Percentiles rank a stretch among this genome's conserved stretches.
Evolutionary conservation across 768 basidiomycete species (phyloP).

Genomic region (Exsudoporus frostii): DNA sequence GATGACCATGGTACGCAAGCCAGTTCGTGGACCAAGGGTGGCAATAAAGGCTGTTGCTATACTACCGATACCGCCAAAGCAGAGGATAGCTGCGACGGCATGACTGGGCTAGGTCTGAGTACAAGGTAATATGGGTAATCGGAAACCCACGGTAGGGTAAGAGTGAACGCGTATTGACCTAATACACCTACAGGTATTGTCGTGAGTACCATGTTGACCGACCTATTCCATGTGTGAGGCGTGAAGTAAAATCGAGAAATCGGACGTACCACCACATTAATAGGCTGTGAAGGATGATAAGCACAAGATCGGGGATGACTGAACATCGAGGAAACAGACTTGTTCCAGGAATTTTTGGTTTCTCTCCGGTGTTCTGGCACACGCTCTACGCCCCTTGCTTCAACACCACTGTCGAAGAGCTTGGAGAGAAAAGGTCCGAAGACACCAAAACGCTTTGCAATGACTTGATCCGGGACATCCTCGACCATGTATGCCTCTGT

Average conservation of each 20-base stretch:
- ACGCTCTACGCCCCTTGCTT: too few relatives aligned
- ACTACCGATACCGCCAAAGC: constrained; percentile 45
- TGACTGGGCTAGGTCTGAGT: constrained; percentile 30
- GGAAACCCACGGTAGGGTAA: constrained; percentile 42
- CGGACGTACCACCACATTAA: constrained; percentile 44
- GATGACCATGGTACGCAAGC: constrained; percentile 54
- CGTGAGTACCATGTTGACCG: constrained; percentile 46
- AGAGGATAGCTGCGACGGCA: constrained; percentile 42
- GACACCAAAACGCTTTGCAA: constrained; percentile 29
- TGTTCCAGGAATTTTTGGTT: constrained; percentile 43
- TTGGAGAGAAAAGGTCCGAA: constrained; percentile 33
- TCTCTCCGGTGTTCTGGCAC: constrained; percentile 44
- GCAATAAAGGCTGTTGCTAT: constrained; percentile 48
- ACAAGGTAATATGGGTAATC: neutral
- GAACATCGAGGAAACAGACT: constrained; percentile 26
- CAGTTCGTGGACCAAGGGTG: constrained; percentile 50
- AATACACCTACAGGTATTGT: constrained; percentile 51
- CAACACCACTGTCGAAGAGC: constrained; percentile 45
- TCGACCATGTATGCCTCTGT: constrained; percentile 13
- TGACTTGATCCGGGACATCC: constrained; percentile 25
- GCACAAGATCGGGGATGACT: neutral
- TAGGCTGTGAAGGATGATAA: constrained; percentile 29
- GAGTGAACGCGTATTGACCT: constrained; percentile 45
- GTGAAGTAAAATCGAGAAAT: neutral
- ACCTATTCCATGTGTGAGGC: constrained; percentile 28